Evolutionary conservation across 306 rosid species (phyloP).

Genomic region (Myrica gale): DNA sequence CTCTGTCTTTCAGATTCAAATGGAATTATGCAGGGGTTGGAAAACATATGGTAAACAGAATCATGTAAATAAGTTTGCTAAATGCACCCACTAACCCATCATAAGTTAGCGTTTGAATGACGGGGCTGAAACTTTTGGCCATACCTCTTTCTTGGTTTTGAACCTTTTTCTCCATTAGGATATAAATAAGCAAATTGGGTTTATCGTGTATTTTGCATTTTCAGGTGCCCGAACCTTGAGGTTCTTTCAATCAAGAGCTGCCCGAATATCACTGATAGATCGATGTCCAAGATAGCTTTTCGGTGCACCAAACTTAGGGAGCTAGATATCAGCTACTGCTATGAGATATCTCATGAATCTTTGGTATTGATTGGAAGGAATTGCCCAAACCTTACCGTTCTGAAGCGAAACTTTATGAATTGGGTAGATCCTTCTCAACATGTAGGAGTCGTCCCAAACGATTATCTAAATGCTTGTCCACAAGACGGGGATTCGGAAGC

Average conservation of each 20-base stretch:
- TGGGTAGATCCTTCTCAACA: conserved; percentile 72
- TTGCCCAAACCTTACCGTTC: conserved; percentile 60
- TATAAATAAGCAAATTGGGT: background rate
- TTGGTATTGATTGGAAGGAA: conserved; percentile 49
- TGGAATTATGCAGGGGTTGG: background rate
- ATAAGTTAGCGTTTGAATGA: background rate
- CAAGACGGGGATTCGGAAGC: conserved; percentile 90
- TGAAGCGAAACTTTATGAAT: conserved; percentile 72
- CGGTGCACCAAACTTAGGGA: conserved; percentile 49
- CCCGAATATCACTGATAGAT: conserved; percentile 65
- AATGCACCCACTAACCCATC: background rate
- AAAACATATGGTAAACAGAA: background rate
- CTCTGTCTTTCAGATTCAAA: background rate
- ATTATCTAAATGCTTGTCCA: conserved; percentile 67
- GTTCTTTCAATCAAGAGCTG: conserved; percentile 75
- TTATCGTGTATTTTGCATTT: conserved; percentile 19
- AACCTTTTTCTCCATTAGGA: background rate
- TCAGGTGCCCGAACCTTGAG: conserved; percentile 73
- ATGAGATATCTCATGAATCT: conserved; percentile 51
- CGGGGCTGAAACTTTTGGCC: background rate
- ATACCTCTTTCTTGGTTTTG: background rate
- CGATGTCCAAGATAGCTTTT: conserved; percentile 52
- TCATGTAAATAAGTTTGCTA: background rate
- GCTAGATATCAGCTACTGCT: conserved; percentile 63
- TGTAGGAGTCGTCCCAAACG: conserved; percentile 62